Evolutionary conservation across 176 grass and related monocot genomes (phyloP), one percentile per base, ranked within the genome.

Genomic region (Pontederia paniculata): DNA sequence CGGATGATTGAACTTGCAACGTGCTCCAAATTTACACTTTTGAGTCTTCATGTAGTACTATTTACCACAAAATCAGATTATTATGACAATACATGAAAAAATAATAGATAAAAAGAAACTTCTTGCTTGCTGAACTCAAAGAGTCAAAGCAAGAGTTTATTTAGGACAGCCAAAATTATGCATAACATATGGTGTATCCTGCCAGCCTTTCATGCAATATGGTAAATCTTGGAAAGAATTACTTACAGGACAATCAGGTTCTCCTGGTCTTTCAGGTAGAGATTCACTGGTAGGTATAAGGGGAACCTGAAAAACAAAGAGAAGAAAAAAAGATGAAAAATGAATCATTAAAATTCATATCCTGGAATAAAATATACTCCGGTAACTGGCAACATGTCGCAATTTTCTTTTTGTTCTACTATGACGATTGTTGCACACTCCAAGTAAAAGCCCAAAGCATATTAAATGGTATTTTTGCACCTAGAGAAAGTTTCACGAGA

Each of bases 1-100:
- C 47, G 86, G 83, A 82, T 98, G 94, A 54, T 98, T 93, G 82
- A 82, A 98, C 72, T 91, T 98, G 78, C 94, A 98, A 57, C 72
- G 79, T 21, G 63, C 60, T 66, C 81, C 81, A 82, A 88, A 93
- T 14, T 77, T 88, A 66, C 80, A 98, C 31, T 16, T 67, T 43
- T 61, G 43, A 71, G 74, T 81, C 82, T 78, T 93, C 63, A 70
- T 64, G 69, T 77, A 84, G 63, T 75, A 88, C 93, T 98, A 65
- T 71, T 81, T 63, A 37, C 23, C 42, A 22, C 14, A 63, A 48
- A 13, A 9, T 9, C 44, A 45, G 37, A 15, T 31, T 42, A 48
- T n/a, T 23, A 14, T 15, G 44, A 21, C 45, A 48, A n/a, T 16
- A 43, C 43, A 13, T 10, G 31, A 72, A 12, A 42, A 21, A 44